phyloP scores from a whole-genome alignment of 202 grass and related monocot genomes.

The Eragrostis tef region DNA sequence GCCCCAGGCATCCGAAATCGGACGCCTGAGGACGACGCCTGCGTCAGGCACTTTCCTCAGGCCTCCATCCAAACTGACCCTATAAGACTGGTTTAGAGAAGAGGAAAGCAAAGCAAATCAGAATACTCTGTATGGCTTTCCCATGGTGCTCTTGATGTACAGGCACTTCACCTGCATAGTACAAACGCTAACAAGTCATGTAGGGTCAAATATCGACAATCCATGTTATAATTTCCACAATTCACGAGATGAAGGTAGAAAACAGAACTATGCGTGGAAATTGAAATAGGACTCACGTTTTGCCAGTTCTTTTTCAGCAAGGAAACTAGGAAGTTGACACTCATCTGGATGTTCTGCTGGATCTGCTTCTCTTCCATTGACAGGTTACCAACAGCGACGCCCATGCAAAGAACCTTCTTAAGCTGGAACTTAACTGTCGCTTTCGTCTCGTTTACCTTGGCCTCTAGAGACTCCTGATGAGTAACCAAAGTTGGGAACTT shows the following conservation, averaged over 20 bases:
- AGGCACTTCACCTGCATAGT: neutral
- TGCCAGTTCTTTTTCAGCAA: too few relatives aligned
- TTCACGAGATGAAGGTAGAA: too few relatives aligned
- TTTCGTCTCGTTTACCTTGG: slow-evolving; percentile 28
- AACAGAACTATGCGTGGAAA: too few relatives aligned
- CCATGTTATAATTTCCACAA: too few relatives aligned
- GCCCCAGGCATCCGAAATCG: too few relatives aligned
- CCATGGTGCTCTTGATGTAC: neutral
- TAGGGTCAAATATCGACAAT: too few relatives aligned
- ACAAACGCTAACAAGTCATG: too few relatives aligned
- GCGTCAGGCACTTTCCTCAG: too few relatives aligned
- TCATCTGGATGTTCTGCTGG: neutral
- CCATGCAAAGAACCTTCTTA: neutral
- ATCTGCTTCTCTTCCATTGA: neutral
- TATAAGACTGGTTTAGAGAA: too few relatives aligned
- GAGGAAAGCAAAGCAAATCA: neutral
- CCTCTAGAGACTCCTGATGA: slow-evolving; percentile 23
- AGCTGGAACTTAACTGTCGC: neutral
- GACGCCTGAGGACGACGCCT: too few relatives aligned
- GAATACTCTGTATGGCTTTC: neutral
- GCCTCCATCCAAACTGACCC: too few relatives aligned
- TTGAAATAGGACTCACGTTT: too few relatives aligned
- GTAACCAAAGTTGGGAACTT: slow-evolving; percentile 35
- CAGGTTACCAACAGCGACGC: neutral
- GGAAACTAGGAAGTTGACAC: neutral